Base-by-base conservation (phyloP, 768 basidiomycete species). In the Gymnopilus dilepis region DNA sequence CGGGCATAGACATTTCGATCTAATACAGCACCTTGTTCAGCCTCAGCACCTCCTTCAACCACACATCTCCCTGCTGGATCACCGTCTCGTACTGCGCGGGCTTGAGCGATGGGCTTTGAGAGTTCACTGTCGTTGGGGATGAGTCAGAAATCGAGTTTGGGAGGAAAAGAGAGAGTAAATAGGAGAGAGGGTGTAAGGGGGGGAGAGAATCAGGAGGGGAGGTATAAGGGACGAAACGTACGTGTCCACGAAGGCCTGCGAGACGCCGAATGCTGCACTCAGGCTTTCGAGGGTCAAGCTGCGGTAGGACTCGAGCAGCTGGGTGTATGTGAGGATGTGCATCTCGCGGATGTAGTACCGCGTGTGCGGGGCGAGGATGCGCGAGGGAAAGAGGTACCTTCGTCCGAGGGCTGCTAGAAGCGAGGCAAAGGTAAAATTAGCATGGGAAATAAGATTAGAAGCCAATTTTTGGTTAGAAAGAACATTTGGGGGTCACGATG, bases 341-440 rank as follows among this genome's bases (percentile, higher is more conserved):
- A 98, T 95, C 75, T 98, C 97, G 60, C 97, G 90, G 30, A 95
- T 84, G 73, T 97, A 98, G 78, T 82, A 97, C 7, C 92, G 86
- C 0, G 94, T 84, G 73, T 99, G 97, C 0, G 90, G 91, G 1
- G 88, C 84, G 48, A 99, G 85, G 60, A 95, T 77, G 41, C 93
- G 91, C 2, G 92, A 95, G 12, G 95, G 90, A n/a, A 94, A 76
- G 64, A 99, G 88, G 69, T 91, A 86, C 1, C 84, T 86, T 75
- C 94, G 89, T 75, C 98, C 96, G 58, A 98, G 89, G 13, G 89
- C 89, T 17, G 95, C 95, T 94, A 67, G 26, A n/a, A n/a, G n/a
- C n/a, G n/a, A n/a, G n/a, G n/a, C n/a, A n/a, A n/a, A n/a, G n/a
- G n/a, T n/a, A n/a, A n/a, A n/a, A n/a, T n/a, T n/a, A n/a, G n/a